A percentile compares a stretch with the other conserved stretches of the same genome.
Conservation (phyloP, 2,329 filamentous ascomycete species). For the Colletotrichum cordylinicola region DNA sequence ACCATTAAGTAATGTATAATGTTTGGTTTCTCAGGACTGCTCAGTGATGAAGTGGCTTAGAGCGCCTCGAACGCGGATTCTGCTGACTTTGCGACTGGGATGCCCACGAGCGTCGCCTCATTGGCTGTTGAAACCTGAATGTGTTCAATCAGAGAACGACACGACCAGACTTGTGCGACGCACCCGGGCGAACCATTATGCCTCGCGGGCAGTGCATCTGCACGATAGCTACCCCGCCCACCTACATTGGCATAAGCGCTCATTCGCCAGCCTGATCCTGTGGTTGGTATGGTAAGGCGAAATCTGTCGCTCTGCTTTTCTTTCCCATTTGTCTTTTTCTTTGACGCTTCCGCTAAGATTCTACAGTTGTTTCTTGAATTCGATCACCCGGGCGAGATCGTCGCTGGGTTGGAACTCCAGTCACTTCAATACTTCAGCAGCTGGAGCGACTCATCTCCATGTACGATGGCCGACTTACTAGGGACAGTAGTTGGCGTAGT, state of each 20-base stretch:
- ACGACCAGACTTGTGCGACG: background rate
- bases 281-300: accelerated
- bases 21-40: background rate
- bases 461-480: background rate
- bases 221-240: background rate
- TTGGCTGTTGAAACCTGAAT: background rate
- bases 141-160: background rate
- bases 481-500: background rate
- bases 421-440: background rate
- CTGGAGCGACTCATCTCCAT: background rate
- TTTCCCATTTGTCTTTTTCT: background rate
- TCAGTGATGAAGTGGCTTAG: background rate
- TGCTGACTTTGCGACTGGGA: accelerated
- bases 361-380: too few species aligned
- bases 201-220: background rate
- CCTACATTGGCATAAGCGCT: background rate
- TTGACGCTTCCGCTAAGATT: background rate
- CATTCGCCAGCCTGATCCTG: background rate
- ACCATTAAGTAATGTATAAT: background rate
- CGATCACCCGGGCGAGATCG: too few species aligned
- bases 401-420: background rate
- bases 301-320: background rate
- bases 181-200: background rate
- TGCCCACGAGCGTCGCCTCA: background rate
- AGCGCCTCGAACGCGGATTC: accelerated